Percentiles rank a stretch among this genome's conserved stretches.
Conservation (phyloP, 192 early-diverging fungal species). For the Backusella sp. region DNA sequence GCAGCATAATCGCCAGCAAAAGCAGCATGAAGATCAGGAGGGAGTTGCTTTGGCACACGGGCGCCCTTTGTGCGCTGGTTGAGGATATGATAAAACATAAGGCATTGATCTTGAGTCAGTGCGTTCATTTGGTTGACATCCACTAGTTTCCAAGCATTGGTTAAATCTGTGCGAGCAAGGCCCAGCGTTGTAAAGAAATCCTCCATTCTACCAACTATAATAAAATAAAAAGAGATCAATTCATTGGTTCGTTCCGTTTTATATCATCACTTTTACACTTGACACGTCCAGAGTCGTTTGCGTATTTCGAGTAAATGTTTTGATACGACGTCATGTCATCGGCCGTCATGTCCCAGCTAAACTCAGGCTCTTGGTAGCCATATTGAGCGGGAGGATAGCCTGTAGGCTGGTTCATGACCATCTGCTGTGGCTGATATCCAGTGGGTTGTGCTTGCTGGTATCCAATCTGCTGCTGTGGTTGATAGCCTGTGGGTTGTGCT, state of each 20-base stretch:
- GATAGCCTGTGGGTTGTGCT: constrained; percentile 14
- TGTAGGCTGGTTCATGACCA: constrained; percentile 22
- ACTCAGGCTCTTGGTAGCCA: constrained; percentile 37
- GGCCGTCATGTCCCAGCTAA: constrained; percentile 66
- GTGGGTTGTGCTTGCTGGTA: constrained; percentile 41
- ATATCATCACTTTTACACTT: constrained; percentile 28
- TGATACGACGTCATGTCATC: constrained; percentile 57
- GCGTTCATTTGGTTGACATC: constrained; percentile 56
- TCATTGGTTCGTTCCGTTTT: background rate
- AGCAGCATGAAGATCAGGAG: constrained; percentile 49
- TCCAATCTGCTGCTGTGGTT: constrained; percentile 18
- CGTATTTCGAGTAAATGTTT: constrained; percentile 52
- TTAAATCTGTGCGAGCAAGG: constrained; percentile 51
- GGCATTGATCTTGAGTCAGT: constrained; percentile 54
- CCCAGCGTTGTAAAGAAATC: constrained; percentile 53
- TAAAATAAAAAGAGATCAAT: background rate
- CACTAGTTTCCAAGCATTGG: constrained; percentile 54
- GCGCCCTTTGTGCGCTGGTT: constrained; percentile 54
- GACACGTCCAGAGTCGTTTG: constrained; percentile 48
- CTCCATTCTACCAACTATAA: constrained; percentile 53
- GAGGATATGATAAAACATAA: constrained; percentile 57
- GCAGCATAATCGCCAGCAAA: constrained; percentile 52
- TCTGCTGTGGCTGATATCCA: constrained; percentile 23
- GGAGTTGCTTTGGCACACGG: constrained; percentile 47
- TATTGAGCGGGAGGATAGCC: constrained; percentile 16